phyloP scores from a whole-genome alignment of 1,284 basidiomycete species.

The Pseudozyma thailandica region DNA sequence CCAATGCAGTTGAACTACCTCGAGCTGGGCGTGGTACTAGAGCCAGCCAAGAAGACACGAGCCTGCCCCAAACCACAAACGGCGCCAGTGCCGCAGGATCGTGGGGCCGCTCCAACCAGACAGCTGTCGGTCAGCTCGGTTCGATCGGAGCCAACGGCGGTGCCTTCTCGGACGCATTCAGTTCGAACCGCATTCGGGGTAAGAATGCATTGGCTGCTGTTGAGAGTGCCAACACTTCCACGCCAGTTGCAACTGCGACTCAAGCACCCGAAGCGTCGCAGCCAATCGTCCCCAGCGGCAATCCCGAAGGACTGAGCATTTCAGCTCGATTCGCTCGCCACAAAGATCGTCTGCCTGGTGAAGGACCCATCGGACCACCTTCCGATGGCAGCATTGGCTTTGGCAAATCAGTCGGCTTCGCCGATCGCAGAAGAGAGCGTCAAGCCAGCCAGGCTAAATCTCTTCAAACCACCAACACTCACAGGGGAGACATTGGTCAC shows the following conservation, averaged over 20 bases:
- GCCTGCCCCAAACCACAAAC: constrained; percentile 10
- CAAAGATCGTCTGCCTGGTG: constrained; percentile 57
- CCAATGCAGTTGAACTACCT: constrained; percentile 8
- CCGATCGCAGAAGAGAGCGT: constrained; percentile 46
- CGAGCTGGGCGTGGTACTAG: constrained; percentile 21
- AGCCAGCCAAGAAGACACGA: constrained; percentile 26
- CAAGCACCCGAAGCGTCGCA: constrained; percentile 18
- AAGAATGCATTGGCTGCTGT: constrained; percentile 17
- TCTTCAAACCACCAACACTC: constrained; percentile 1
- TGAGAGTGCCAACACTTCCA: constrained; percentile 10
- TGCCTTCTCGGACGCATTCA: constrained; percentile 42
- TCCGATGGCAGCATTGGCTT: constrained; percentile 62
- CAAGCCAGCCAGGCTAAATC: constrained; percentile 29
- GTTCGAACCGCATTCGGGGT: constrained; percentile 42
- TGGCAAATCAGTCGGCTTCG: constrained; percentile 49
- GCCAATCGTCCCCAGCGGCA: constrained; percentile 45
- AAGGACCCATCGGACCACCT: constrained; percentile 60
- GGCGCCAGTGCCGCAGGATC: constrained; percentile 14
- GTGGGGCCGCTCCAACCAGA: constrained; percentile 30
- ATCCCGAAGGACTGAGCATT: constrained; percentile 45
- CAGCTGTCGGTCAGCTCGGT: constrained; percentile 6
- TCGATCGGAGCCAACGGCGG: constrained; percentile 11
- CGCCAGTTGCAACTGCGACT: constrained; percentile 3
- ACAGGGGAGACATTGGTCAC: constrained; percentile 9
- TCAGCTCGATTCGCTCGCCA: constrained; percentile 48